A percentile compares a stretch with the other conserved stretches of the same genome.
phyloP scores from a whole-genome alignment of 768 basidiomycete species.

The Russula emetica region DNA sequence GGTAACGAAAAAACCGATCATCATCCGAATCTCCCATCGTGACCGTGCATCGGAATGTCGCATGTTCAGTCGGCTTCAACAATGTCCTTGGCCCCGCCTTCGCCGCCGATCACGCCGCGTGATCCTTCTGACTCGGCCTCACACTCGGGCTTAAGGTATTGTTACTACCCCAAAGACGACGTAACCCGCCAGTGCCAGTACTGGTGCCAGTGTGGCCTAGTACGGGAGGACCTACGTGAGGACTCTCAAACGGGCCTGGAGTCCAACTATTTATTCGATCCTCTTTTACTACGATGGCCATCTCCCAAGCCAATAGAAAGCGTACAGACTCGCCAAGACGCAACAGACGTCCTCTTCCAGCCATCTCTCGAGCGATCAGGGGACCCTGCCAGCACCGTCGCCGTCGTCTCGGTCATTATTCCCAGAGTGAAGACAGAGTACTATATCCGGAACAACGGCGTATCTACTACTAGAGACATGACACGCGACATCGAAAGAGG shows the following conservation, averaged over 20 bases:
- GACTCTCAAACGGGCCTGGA: conserved; percentile 9
- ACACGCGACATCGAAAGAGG: neutral
- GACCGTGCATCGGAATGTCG: neutral
- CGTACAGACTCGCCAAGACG: conserved; percentile 16
- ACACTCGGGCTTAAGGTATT: neutral
- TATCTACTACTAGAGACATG: neutral
- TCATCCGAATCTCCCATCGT: too few relatives aligned
- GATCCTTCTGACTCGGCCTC: neutral
- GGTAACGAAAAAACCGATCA: neutral
- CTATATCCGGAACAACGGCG: neutral
- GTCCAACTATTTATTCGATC: conserved; percentile 11
- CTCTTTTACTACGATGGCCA: neutral
- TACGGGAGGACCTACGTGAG: neutral
- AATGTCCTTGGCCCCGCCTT: neutral
- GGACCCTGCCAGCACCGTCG: neutral
- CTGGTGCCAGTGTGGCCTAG: neutral
- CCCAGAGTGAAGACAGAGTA: conserved; percentile 10
- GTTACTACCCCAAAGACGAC: neutral
- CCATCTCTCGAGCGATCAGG: conserved; percentile 1
- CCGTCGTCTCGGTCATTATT: neutral
- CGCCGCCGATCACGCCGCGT: conserved; percentile 1
- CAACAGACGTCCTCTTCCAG: conserved; percentile 15
- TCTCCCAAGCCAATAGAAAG: neutral
- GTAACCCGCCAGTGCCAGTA: neutral
- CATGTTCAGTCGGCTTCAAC: neutral